Conservation (phyloP, 768 basidiomycete species). For the Boletus vermiculosoides region DNA sequence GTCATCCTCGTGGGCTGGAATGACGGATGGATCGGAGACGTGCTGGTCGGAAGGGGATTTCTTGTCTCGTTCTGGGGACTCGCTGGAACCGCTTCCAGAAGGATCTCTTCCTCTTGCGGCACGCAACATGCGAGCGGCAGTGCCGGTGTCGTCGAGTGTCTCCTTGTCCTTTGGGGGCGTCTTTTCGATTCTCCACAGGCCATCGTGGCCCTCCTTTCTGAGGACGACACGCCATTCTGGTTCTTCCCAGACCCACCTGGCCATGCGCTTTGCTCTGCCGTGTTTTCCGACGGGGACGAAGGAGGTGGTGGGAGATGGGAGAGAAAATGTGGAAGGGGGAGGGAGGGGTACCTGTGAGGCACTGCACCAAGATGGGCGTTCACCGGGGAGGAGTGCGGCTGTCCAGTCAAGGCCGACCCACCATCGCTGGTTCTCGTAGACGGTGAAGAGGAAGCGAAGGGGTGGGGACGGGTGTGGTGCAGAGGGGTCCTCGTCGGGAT, state of each 20-base stretch:
- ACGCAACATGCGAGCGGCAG: conserved; percentile 47
- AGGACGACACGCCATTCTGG: conserved; percentile 84
- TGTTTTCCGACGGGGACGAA: conserved; percentile 51
- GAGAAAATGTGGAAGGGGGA: conserved; percentile 65
- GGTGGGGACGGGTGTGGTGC: conserved; percentile 26
- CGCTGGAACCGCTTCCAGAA: conserved; percentile 12
- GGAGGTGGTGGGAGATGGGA: conserved; percentile 61
- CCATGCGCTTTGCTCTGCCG: conserved; percentile 63
- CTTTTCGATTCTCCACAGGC: conserved; percentile 55
- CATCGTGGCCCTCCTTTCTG: conserved; percentile 49
- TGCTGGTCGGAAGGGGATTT: conserved; percentile 24
- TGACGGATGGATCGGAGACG: conserved; percentile 29
- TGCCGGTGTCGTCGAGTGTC: conserved; percentile 43
- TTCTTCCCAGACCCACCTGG: conserved; percentile 89
- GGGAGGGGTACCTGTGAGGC: conserved; percentile 54
- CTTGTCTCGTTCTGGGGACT: conserved; percentile 25
- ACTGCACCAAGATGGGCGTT: conserved; percentile 88
- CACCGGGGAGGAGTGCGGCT: conserved; percentile 82
- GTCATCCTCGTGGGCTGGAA: conserved; percentile 45
- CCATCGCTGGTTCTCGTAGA: conserved; percentile 95
- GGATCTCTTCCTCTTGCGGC: conserved; percentile 50
- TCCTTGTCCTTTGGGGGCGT: conserved; percentile 50
- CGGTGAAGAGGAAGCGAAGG: conserved; percentile 80
- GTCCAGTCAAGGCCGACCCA: conserved; percentile 99
- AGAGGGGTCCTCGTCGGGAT: conserved; percentile 10